Evolutionary conservation across 2,329 filamentous ascomycete species (phyloP), one percentile per base, ranked within the genome.

Genomic region (Talaromyces amestolkiae): DNA sequence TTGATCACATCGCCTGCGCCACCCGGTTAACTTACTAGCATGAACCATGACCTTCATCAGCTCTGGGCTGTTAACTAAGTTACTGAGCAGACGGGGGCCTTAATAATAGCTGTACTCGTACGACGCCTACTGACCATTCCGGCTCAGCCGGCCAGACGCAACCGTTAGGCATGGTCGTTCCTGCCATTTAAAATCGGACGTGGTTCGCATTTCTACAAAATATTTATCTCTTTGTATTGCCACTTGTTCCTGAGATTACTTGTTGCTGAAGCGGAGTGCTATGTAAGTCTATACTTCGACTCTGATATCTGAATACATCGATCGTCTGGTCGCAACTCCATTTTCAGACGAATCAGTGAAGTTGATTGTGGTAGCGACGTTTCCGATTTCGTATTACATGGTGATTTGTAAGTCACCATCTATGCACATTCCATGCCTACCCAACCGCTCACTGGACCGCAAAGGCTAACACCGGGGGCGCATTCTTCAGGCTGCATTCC

Each of bases 401-500:
- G 8, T 17, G 22, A 15, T 31, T 45, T 65, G 64, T 61, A 58
- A 61, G 64, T 62, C n/a, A 9, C 6, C n/a, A 45, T n/a, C 11
- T 33, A 31, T 54, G 22, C 37, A 59, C 60, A 63, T 65, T 61
- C 64, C 53, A 41, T 45, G 27, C 3, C 31, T 24, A 33, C 37
- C 49, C 49, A 58, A 61, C 35, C 45, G 53, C 47, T 37, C 19
- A 66, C 43, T 51, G 60, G 51, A 43, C 43, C 33, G 41, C 60
- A 56, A 63, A 56, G 49, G 19, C 64, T 66, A 19, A 65, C 58
- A 39, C 41, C 37, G n/a, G 43, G 33, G n/a, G 59, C 53, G 53
- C 64, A 66, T 66, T 66, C 62, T 41, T 66, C n/a, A 65, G 60
- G 51, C 53, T 51, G 35, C 59, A 62, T 59, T 59, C 59, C 51